Evolutionary conservation across 2,329 filamentous ascomycete genomes (phyloP), one percentile per base, ranked within the genome.

Genomic region (Epicoccum sorghinum): DNA sequence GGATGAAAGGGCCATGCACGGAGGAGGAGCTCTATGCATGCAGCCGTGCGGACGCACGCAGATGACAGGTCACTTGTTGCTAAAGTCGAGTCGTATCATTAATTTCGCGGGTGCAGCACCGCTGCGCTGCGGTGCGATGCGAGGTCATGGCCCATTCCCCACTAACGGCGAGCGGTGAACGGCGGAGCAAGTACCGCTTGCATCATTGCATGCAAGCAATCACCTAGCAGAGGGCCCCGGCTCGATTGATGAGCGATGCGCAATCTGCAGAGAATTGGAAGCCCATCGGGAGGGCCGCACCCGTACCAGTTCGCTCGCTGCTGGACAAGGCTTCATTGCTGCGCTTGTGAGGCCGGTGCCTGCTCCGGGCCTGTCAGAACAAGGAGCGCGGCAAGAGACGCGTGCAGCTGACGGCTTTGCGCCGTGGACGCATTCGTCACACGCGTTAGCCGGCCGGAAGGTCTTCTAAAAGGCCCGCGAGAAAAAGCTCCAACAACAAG

Each of bases 251-350:
- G 7, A 30, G n/a, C 18, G 35, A 14, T 18, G 40, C 9, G 14
- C 14, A 14, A 12, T 13, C 10, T 3, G 25, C 24, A 13, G 35
- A 32, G 14, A 38, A 18, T 50, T 33, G 45, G 52, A 41, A 33
- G 39, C 41, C 36, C 13, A 50, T 36, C 47, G 52, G 42, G 46
- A 55, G 46, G 37, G 40, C 52, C 41, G 47, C 47, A 46, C 30
- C 46, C 41, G 41, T 32, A 47, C 52, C 42, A 45, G 30, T 47
- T 42, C 46, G 41, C 24, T 33, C 24, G 23, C 7, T 36, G 13
- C 39, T 27, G 23, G 24, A 24, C 41, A 35, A 24, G 22, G 27
- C 18, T 14, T 18, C 35, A 22, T 27, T 33, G 33, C 18, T 23
- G 46, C 52, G 45, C 46, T 49, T 54, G 39, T 35, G 24, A n/a